Base-by-base conservation (phyloP, 2,329 filamentous ascomycete species). In the Neofusicoccum sp. region DNA sequence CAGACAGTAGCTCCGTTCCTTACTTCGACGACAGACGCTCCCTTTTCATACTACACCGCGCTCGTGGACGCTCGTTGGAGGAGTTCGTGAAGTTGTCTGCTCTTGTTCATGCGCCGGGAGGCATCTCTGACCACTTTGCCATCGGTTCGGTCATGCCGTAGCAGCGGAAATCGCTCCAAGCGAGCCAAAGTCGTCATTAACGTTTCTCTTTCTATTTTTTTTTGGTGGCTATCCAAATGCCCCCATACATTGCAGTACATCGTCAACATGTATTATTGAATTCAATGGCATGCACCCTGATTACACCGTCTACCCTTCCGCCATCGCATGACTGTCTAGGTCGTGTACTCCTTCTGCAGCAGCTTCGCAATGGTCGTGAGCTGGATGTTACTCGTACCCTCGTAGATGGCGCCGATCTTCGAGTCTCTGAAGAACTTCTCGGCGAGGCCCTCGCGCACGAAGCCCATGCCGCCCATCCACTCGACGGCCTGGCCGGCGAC, bases 381-480 rank as follows among this genome's bases (percentile, higher is more conserved):
- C 73, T 89, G 86, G 65, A 89, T 88, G 68, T 89, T 89, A 73
- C 88, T 91, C 60, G 90, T 93, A 33, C 95, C 95, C 80, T 97
- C 93, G 74, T 97, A 97, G 68, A 97, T 98, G 65, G 92, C 92
- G 8, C 95, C 95, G 71, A 99, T 99, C 88, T 98, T 99, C 83
- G 90, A 95, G 75, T 99, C 95, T 48, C 95, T 84, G 84, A 89
- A 99, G 80, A 89, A 97, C 86, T 99, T 99, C 86, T 99, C 95
- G 0, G 95, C 95, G 62, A 96, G 86, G 0, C 95, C 95, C 76
- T 99, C 95, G 45, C 95, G 83, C 14, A 99, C 95, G 70, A 99
- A 99, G 47, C 95, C 95, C 95, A 99, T 98, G 44, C 95, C 95
- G 49, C 95, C 95, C 93, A 98, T 98, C 95, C 95, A 99, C 79